phyloP scores from a whole-genome alignment of 306 rosid species.

The Cucurbita ficifolia region DNA sequence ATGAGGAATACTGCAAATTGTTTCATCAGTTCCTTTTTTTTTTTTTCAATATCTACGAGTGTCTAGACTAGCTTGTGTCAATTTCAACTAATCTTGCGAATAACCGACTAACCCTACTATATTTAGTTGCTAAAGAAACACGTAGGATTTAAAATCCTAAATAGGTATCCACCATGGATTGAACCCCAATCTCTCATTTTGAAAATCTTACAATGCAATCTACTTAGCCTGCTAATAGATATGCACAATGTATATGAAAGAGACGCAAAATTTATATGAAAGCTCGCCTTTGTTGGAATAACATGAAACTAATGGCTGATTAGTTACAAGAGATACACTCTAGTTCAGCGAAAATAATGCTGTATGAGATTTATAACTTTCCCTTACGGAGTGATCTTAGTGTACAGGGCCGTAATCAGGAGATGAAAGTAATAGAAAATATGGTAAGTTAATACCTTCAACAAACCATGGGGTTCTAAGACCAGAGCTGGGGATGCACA shows the following conservation, averaged over 20 bases:
- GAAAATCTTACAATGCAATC: not conserved
- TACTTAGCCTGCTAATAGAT: not conserved
- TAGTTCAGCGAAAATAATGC: not conserved
- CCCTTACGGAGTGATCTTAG: not conserved
- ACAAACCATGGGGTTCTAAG: constrained; percentile 83
- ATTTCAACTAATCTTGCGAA: too few species aligned
- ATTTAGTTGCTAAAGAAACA: too few species aligned
- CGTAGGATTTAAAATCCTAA: too few species aligned
- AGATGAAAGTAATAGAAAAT: not conserved
- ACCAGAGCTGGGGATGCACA: constrained; percentile 92
- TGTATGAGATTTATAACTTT: not conserved
- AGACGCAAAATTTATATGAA: not conserved
- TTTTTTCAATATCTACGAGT: too few species aligned
- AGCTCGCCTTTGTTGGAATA: not conserved
- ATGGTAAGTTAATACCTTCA: constrained; percentile 39
- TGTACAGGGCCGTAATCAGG: not conserved
- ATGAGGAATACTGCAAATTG: not conserved
- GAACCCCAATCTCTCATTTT: not conserved
- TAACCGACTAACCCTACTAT: too few species aligned
- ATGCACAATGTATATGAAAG: not conserved
- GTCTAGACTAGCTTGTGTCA: too few species aligned
- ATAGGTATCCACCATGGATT: too few species aligned
- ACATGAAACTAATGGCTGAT: not conserved
- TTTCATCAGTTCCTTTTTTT: not conserved
- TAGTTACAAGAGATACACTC: not conserved